phyloP scores from a whole-genome alignment of 306 rosid genomes.

The Cyamopsis tetragonoloba region DNA sequence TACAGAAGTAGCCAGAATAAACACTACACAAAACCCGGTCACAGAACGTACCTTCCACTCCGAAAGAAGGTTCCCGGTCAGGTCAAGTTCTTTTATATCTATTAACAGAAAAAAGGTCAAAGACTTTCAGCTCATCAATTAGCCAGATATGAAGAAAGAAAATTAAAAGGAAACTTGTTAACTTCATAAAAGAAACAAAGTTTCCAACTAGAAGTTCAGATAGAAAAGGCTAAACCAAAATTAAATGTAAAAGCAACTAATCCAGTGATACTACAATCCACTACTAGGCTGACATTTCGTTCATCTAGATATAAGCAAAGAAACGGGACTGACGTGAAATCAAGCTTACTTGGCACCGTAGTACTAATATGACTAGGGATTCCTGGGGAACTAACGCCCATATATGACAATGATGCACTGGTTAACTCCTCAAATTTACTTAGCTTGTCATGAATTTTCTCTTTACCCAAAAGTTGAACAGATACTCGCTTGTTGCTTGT shows the following conservation, averaged over 20 bases:
- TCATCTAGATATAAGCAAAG: slow-evolving; percentile 6
- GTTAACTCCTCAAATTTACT: slow-evolving; percentile 86
- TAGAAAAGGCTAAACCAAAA: slow-evolving; percentile 4
- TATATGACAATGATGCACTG: slow-evolving; percentile 52
- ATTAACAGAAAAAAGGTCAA: slow-evolving; percentile 31
- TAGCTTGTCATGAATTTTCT: slow-evolving; percentile 71
- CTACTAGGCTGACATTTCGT: slow-evolving; percentile 3
- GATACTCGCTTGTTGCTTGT: slow-evolving; percentile 74
- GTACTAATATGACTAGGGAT: slow-evolving; percentile 41
- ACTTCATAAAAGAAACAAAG: slow-evolving; percentile 8
- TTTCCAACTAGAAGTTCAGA: slow-evolving; percentile 2
- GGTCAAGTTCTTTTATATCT: slow-evolving; percentile 83
- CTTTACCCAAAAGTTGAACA: slow-evolving; percentile 78
- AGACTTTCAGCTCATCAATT: slow-evolving; percentile 8
- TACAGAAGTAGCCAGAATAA: slow-evolving; percentile 11
- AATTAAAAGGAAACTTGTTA: not conserved
- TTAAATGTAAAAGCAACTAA: slow-evolving; percentile 20
- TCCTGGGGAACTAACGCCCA: slow-evolving; percentile 83
- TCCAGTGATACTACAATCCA: not conserved
- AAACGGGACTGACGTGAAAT: slow-evolving; percentile 9
- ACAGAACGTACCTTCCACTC: slow-evolving; percentile 73
- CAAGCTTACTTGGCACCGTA: slow-evolving; percentile 65
- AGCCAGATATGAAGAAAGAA: not conserved
- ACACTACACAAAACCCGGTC: slow-evolving; percentile 19
- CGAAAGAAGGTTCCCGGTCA: slow-evolving; percentile 83